phyloP scores from a whole-genome alignment of 176 grass and related monocot species.

The Cocos nucifera region DNA sequence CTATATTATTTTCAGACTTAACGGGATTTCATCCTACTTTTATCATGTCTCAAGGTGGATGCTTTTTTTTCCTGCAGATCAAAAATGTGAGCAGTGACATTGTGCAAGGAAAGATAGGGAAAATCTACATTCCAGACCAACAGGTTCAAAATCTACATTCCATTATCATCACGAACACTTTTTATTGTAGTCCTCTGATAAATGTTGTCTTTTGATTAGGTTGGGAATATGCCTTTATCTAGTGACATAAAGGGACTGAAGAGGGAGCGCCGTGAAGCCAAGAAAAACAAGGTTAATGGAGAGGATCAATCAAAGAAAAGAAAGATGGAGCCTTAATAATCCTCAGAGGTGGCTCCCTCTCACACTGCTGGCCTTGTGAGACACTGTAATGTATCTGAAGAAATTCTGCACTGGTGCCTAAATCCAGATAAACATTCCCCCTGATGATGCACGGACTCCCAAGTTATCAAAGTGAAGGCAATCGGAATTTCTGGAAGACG shows the following conservation, averaged over 20 bases:
- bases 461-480: too few relatives aligned
- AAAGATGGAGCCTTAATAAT: conserved; percentile 50
- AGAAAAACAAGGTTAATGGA: conserved; percentile 40
- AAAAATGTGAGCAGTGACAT: conserved; percentile 74
- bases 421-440: too few relatives aligned
- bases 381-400: too few relatives aligned
- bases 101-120: conserved; percentile 51
- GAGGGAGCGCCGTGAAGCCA: conserved; percentile 70
- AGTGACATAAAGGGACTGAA: conserved; percentile 64
- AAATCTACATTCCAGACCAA: conserved; percentile 77
- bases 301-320: conserved; percentile 56
- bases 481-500: too few relatives aligned
- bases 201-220: conserved; percentile 23
- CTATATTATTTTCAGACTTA: too few relatives aligned
- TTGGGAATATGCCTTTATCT: conserved; percentile 48
- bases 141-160: conserved; percentile 43
- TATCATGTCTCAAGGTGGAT: not conserved
- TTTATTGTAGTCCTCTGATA: too few relatives aligned
- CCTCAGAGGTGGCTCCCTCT: not conserved
- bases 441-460: too few relatives aligned
- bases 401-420: too few relatives aligned
- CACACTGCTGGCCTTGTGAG: too few relatives aligned
- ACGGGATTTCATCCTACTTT: too few relatives aligned
- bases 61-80: conserved; percentile 32
- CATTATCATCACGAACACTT: too few relatives aligned